phyloP scores from a whole-genome alignment of 805 yeast genomes.

The Saccharomycopsis malanga region DNA sequence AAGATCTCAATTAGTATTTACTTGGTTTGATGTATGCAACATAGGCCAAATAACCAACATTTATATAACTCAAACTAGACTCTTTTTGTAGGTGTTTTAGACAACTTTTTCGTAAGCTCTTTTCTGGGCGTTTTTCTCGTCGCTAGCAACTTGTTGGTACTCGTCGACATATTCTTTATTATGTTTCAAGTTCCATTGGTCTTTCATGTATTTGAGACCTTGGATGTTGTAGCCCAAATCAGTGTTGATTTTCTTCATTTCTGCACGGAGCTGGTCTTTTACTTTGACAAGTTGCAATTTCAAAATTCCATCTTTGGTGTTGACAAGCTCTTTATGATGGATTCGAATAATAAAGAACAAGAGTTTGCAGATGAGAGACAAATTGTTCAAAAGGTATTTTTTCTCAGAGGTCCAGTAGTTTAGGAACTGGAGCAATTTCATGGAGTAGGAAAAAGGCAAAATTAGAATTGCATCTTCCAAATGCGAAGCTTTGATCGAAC shows the following conservation, averaged over 20 bases:
- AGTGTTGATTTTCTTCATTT: conserved; percentile 42
- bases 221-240: conserved; percentile 77
- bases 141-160: conserved; percentile 45
- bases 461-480: conserved; percentile 89
- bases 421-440: conserved; percentile 63
- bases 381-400: conserved; percentile 40
- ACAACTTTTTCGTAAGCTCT: conserved; percentile 58
- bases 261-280: conserved; percentile 48
- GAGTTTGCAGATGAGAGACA: conserved; percentile 65
- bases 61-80: too few relatives aligned
- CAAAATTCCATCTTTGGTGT: conserved; percentile 56
- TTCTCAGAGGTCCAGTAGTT: conserved; percentile 59
- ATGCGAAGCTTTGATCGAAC: conserved; percentile 72
- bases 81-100: too few relatives aligned
- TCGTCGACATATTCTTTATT: conserved; percentile 68
- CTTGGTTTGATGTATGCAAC: too few relatives aligned
- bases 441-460: conserved; percentile 79
- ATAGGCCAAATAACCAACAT: too few relatives aligned
- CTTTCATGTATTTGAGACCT: conserved; percentile 66
- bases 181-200: conserved; percentile 75
- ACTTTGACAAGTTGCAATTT: conserved; percentile 60
- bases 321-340: conserved; percentile 73
- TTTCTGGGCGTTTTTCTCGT: conserved; percentile 55
- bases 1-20: too few relatives aligned
- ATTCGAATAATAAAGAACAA: conserved; percentile 66